Percentiles rank a stretch among this genome's conserved stretches.
These are phyloP conservation scores for Clitopilus passeckerianus DNA, from an alignment of 768 basidiomycete species.

Conservation along the genomic window DNA sequence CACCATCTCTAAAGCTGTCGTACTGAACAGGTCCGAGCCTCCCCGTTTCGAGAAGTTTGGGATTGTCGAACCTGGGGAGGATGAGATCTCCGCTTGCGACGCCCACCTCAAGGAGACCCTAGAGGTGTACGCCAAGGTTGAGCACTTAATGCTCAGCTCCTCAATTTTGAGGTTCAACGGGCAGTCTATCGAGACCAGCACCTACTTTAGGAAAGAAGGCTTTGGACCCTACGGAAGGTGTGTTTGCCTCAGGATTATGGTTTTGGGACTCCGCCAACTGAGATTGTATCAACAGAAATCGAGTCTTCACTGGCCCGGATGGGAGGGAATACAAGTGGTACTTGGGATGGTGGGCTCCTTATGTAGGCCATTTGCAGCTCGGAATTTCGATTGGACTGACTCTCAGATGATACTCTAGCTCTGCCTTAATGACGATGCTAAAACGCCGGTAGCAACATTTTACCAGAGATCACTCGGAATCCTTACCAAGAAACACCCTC, in stretches of 20 bases:
- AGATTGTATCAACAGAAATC: conserved; percentile 6
- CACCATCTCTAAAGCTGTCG: background rate
- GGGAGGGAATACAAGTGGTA: conserved; percentile 17
- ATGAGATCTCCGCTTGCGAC: background rate
- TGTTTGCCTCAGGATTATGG: background rate
- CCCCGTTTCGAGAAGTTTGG: background rate
- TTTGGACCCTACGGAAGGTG: conserved; percentile 17
- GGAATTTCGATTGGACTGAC: background rate
- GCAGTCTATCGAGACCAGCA: conserved; percentile 15
- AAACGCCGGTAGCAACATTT: conserved; percentile 12
- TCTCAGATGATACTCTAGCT: background rate
- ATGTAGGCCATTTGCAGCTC: background rate
- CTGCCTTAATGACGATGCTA: conserved; percentile 4
- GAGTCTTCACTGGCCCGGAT: conserved; percentile 15
- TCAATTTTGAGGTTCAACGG: conserved; percentile 23
- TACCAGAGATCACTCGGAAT: conserved; percentile 10
- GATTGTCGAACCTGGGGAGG: background rate
- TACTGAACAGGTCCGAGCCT: background rate
- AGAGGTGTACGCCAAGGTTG: conserved; percentile 24
- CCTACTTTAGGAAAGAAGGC: conserved; percentile 18
- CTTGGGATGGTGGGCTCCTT: background rate
- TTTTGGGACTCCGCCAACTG: background rate
- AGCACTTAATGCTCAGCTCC: conserved; percentile 23
- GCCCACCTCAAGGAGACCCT: conserved; percentile 21
- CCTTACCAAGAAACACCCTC: conserved; percentile 7